Percentiles rank a stretch among this genome's conserved stretches.
Evolutionary conservation across 2,329 filamentous ascomycete genomes (phyloP).

Genomic region (Cryphonectria naterciae): DNA sequence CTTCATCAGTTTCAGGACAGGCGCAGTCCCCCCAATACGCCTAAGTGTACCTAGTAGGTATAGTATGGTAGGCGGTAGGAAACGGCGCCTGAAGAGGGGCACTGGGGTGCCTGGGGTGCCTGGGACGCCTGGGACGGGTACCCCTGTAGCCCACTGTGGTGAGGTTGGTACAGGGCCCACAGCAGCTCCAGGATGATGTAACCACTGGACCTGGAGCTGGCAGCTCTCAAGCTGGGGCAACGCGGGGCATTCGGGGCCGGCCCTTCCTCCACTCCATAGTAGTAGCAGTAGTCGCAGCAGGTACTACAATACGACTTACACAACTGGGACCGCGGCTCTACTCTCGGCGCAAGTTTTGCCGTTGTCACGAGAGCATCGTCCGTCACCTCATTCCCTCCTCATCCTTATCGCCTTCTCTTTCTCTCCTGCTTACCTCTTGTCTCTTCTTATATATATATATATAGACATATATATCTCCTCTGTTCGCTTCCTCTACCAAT

Average conservation of each 20-base stretch:
- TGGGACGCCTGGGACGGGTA: background rate
- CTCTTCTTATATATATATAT: background rate
- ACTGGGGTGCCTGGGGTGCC: background rate
- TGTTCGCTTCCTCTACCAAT: background rate
- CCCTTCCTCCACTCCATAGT: background rate
- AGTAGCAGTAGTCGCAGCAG: background rate
- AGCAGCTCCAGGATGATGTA: slow-evolving; percentile 5
- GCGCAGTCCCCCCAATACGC: too few relatives aligned
- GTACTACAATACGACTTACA: background rate
- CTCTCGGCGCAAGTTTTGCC: slow-evolving; percentile 21
- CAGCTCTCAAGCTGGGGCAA: background rate
- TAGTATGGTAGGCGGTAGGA: background rate
- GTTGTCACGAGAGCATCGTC: slow-evolving; percentile 22
- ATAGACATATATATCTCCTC: background rate
- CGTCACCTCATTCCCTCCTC: background rate
- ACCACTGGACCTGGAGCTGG: background rate
- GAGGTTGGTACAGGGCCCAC: background rate
- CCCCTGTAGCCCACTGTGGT: background rate
- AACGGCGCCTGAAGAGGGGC: background rate
- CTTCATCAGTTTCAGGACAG: too few relatives aligned
- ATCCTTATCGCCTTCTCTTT: slow-evolving; percentile 10
- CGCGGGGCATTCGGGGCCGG: slow-evolving; percentile 13
- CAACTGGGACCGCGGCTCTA: slow-evolving; percentile 12
- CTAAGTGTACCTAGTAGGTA: background rate
- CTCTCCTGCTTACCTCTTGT: background rate